Conservation (phyloP, 805 yeast species). For the Ogataea philodendri region DNA sequence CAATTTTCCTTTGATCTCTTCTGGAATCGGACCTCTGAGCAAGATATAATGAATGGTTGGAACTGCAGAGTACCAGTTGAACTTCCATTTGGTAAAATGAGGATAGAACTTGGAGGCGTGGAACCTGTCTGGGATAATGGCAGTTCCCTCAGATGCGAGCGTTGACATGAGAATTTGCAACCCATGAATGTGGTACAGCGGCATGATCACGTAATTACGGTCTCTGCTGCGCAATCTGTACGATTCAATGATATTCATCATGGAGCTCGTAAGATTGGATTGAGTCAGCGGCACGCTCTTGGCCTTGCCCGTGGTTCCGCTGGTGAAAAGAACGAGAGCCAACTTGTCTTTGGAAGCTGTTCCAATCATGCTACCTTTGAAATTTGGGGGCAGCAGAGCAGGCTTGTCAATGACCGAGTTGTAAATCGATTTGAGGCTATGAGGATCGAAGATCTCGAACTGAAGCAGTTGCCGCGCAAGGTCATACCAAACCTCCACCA, state of each 20-base stretch:
- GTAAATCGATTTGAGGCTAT: slow-evolving; percentile 16
- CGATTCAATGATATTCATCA: slow-evolving; percentile 56
- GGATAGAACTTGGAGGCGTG: slow-evolving; percentile 62
- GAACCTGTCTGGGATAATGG: slow-evolving; percentile 60
- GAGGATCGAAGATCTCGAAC: slow-evolving; percentile 29
- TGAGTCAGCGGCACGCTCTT: slow-evolving; percentile 74
- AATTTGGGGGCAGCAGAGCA: slow-evolving; percentile 13
- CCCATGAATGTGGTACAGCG: slow-evolving; percentile 76
- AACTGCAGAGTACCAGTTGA: slow-evolving; percentile 75
- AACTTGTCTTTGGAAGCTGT: slow-evolving; percentile 39
- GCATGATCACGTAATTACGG: slow-evolving; percentile 67
- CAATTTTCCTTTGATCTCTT: slow-evolving; percentile 47
- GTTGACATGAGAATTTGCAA: slow-evolving; percentile 65
- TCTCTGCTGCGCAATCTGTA: slow-evolving; percentile 51
- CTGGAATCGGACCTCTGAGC: slow-evolving; percentile 51
- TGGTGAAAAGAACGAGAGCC: slow-evolving; percentile 67
- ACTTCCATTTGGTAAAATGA: slow-evolving; percentile 47
- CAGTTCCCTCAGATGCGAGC: slow-evolving; percentile 56
- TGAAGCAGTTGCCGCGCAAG: slow-evolving; percentile 41
- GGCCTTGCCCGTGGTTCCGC: slow-evolving; percentile 77
- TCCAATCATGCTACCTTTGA: slow-evolving; percentile 13
- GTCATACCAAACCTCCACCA: slow-evolving; percentile 54
- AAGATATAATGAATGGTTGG: slow-evolving; percentile 74
- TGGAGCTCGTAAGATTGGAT: slow-evolving; percentile 57
- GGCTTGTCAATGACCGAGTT: slow-evolving; percentile 21